Percentiles rank a stretch among this genome's conserved stretches.
phyloP scores from a whole-genome alignment of 2,329 filamentous ascomycete genomes.

The Colletotrichum orchidophilum region DNA sequence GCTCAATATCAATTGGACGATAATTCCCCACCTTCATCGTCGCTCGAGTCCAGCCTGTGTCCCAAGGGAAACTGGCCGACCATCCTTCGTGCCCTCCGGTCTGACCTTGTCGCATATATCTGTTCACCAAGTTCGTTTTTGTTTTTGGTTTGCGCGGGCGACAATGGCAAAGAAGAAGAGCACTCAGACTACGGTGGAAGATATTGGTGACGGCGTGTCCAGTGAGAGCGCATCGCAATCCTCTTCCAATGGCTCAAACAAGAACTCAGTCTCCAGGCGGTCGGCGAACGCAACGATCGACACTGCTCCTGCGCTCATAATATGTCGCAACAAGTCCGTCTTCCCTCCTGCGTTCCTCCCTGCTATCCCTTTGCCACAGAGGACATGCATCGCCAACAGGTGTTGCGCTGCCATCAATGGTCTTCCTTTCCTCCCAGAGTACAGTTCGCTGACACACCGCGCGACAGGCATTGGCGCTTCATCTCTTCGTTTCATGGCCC shows the following conservation, averaged over 20 bases:
- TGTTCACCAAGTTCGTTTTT: neutral
- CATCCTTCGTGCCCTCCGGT: neutral
- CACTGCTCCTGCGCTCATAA: slow-evolving; percentile 61
- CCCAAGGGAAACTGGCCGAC: slow-evolving; percentile 6
- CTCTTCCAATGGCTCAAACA: slow-evolving; percentile 3
- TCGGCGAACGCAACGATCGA: slow-evolving; percentile 41
- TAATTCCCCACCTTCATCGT: slow-evolving; percentile 16
- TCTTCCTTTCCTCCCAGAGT: neutral
- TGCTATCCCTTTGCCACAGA: neutral
- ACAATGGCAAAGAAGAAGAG: slow-evolving; percentile 60
- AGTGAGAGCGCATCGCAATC: slow-evolving; percentile 26
- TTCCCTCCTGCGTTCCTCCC: neutral
- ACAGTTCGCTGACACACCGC: slow-evolving; percentile 32
- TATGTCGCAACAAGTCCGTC: slow-evolving; percentile 76
- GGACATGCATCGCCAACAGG: neutral
- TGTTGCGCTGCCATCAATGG: neutral
- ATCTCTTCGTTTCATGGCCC: slow-evolving; percentile 86
- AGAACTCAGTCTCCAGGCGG: slow-evolving; percentile 35
- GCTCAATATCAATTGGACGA: slow-evolving; percentile 31
- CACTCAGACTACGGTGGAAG: slow-evolving; percentile 48
- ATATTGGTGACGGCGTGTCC: slow-evolving; percentile 37
- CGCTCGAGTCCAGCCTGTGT: slow-evolving; percentile 5
- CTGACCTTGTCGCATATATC: neutral
- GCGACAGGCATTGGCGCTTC: slow-evolving; percentile 80
- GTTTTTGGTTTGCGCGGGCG: too few relatives aligned